phyloP scores from a whole-genome alignment of 768 basidiomycete genomes.

The Naganishia kalamii region DNA sequence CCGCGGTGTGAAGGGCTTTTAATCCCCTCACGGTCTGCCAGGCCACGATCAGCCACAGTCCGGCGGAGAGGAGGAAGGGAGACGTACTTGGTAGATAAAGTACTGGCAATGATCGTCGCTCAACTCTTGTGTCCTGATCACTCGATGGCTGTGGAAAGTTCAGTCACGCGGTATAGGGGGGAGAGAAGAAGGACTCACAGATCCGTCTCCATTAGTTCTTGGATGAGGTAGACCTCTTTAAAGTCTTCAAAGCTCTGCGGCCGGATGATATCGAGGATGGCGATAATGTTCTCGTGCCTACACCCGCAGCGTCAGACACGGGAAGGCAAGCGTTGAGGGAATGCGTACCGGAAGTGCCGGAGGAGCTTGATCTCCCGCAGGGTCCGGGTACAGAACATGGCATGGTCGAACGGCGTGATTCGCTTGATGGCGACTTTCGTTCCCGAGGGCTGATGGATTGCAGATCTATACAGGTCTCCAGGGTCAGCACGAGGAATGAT shows the following conservation, averaged over 20 bases:
- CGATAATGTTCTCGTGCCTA: constrained; percentile 62
- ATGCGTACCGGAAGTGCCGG: constrained; percentile 53
- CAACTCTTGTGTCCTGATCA: constrained; percentile 88
- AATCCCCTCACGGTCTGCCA: constrained; percentile 86
- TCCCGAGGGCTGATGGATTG: constrained; percentile 74
- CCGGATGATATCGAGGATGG: constrained; percentile 81
- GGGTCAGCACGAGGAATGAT: neutral
- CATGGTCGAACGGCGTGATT: constrained; percentile 89
- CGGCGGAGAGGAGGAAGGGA: no score
- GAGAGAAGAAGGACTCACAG: constrained; percentile 46
- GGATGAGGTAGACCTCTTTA: constrained; percentile 71
- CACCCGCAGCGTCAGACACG: neutral
- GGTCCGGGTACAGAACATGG: constrained; percentile 85
- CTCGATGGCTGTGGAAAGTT: constrained; percentile 58
- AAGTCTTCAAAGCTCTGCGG: constrained; percentile 72
- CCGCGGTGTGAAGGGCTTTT: constrained; percentile 91
- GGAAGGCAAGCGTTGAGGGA: neutral
- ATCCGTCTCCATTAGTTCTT: constrained; percentile 88
- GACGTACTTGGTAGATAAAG: constrained; percentile 57
- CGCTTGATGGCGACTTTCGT: constrained; percentile 96
- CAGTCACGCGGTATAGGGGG: neutral
- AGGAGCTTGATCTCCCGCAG: constrained; percentile 80
- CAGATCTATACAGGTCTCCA: constrained; percentile 52
- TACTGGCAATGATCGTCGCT: constrained; percentile 93
- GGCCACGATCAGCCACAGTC: neutral